A percentile compares a stretch with the other conserved stretches of the same genome.
Evolutionary conservation across 1,139 yeast genomes (phyloP).

Genomic region (Sugiyamaella grinbergsii): DNA sequence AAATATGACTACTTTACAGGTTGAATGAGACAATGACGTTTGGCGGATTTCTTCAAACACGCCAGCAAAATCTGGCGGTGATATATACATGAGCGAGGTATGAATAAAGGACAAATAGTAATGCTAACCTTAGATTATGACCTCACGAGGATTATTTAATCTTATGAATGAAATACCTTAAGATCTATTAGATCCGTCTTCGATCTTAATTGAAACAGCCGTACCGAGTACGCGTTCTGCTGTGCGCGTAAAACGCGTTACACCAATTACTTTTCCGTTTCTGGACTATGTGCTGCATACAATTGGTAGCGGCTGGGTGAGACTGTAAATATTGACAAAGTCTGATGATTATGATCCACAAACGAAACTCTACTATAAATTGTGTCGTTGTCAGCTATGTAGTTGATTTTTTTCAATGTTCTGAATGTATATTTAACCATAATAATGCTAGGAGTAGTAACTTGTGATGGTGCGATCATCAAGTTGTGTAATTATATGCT

Average conservation of each 20-base stretch:
- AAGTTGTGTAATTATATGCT: too few species aligned
- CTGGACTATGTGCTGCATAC: not conserved
- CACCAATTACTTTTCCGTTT: not conserved
- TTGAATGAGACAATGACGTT: conserved; percentile 43
- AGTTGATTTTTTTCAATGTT: too few species aligned
- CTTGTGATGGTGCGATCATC: too few species aligned
- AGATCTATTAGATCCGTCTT: too few species aligned
- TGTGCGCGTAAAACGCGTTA: not conserved
- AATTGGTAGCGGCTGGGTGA: too few species aligned
- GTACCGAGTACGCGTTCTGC: not conserved
- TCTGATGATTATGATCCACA: too few species aligned
- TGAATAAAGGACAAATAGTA: not conserved
- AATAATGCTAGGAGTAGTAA: not conserved
- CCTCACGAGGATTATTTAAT: not conserved
- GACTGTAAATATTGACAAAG: too few species aligned
- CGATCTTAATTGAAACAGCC: not conserved
- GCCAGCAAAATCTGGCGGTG: conserved; percentile 21
- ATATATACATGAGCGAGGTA: conserved; percentile 20
- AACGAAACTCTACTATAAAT: too few species aligned
- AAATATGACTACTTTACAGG: conserved; percentile 84
- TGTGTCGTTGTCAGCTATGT: too few species aligned
- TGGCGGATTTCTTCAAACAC: conserved; percentile 18
- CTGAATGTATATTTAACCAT: not conserved
- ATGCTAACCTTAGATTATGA: not conserved
- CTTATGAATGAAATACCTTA: conserved; percentile 2